Base-by-base conservation (phyloP, 2,329 filamentous ascomycete species). In the Arthrobotrys conoides region DNA sequence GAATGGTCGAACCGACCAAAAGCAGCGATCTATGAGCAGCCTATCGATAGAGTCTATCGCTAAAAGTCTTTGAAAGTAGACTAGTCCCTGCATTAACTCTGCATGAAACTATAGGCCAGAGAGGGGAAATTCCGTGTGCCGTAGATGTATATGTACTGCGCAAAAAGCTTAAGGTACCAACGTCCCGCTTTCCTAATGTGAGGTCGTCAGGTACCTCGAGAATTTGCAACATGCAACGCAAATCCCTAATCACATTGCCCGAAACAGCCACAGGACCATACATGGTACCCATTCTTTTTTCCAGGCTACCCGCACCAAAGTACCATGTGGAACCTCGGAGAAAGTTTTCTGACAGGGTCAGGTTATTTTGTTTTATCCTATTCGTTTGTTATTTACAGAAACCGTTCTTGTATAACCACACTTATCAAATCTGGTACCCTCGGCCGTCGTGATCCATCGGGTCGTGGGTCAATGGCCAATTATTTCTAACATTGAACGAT, bases 221-320 rank as follows among this genome's bases (percentile, higher is more conserved):
- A 53, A 61, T 67, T 72, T 72, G 33, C 70, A 73, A 73, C 70
- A 73, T 73, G 70, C 70, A 73, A 73, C 61, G 61, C 70, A 73
- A 53, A 41, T 51, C 61, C 57, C 41, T n/a, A 53, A 71, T 67
- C 51, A 61, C 59, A 57, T 41, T 46, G 38, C 70, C 63, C 38
- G 55, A 67, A 66, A 65, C 63, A 73, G 70, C 70, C 61, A 67
- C 70, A 38, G 53, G 12, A 8, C 53, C 53, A 22, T 57, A 18
- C 27, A 57, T 38, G 51, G 20, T 5, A 24, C 22, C 48, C 22
- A 51, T 51, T 51, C 22, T 24, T 24, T 24, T 44, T 61, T 27
- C 36, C 36, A n/a, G 20, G 20, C 20, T 9, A n/a, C 57, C 10
- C 12, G 20, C 27, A 61, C 20, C 12, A 24, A n/a, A 27, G 57